Conservation (phyloP, 352 stramenopile species). For the Globisporangium middletonii region DNA sequence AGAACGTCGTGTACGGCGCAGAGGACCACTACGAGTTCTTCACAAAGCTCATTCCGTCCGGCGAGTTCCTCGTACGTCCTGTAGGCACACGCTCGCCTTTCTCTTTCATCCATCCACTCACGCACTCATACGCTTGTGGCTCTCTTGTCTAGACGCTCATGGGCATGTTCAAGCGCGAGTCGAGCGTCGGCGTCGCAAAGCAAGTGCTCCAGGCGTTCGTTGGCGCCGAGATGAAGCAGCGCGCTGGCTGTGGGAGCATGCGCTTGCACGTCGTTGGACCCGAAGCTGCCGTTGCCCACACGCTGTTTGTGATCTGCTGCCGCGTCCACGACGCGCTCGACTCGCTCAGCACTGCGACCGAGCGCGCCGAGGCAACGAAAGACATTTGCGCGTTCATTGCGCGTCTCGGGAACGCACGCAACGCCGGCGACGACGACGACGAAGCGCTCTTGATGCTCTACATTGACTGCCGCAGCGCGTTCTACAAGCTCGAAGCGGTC, state of each 20-base stretch:
- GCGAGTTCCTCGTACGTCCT: conserved; percentile 52
- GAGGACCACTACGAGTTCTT: conserved; percentile 68
- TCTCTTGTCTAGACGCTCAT: conserved; percentile 44
- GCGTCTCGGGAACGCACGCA: conserved; percentile 36
- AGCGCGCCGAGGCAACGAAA: conserved; percentile 45
- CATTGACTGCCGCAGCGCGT: conserved; percentile 80
- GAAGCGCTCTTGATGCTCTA: conserved; percentile 85
- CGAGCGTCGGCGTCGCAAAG: conserved; percentile 77
- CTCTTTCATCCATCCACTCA: not conserved
- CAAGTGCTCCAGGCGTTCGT: conserved; percentile 82
- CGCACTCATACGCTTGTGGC: not conserved
- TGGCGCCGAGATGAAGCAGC: conserved; percentile 10
- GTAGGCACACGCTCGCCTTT: too few species aligned
- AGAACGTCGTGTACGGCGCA: conserved; percentile 73
- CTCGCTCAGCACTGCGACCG: conserved; percentile 55
- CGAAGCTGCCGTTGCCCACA: conserved; percentile 78
- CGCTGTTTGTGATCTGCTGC: conserved; percentile 80
- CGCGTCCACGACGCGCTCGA: conserved; percentile 82
- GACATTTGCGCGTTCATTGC: conserved; percentile 84
- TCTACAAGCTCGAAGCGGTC: conserved; percentile 84
- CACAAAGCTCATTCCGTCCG: conserved; percentile 64
- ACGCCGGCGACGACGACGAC: conserved; percentile 52
- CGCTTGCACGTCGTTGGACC: conserved; percentile 62
- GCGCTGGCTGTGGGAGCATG: conserved; percentile 23
- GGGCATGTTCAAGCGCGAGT: conserved; percentile 81